phyloP scores from a whole-genome alignment of 768 basidiomycete genomes.

The Boletus pseudo-olivaceus region DNA sequence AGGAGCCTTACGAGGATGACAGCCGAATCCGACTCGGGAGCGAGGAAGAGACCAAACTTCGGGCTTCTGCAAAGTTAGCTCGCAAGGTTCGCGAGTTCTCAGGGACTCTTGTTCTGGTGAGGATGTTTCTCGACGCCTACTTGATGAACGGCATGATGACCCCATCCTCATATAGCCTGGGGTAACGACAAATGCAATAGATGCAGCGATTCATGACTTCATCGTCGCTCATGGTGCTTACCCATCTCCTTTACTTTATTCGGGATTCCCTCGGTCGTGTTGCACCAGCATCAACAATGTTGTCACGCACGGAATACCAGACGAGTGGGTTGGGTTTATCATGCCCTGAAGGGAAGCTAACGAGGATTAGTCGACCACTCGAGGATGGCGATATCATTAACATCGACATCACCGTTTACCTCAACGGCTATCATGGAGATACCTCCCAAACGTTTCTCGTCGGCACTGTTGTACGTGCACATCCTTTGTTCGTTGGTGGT shows the following conservation, averaged over 20 bases:
- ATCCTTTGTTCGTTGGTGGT: not conserved
- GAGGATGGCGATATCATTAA: constrained; percentile 85
- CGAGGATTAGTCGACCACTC: constrained; percentile 65
- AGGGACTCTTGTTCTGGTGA: constrained; percentile 50
- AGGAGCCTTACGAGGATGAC: constrained; percentile 20
- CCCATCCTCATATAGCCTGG: constrained; percentile 46
- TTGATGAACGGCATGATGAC: not conserved
- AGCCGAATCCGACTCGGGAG: constrained; percentile 49
- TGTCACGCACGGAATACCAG: constrained; percentile 85
- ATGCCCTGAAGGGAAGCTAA: not conserved
- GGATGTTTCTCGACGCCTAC: not conserved
- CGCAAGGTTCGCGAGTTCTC: constrained; percentile 54
- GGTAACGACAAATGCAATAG: constrained; percentile 72
- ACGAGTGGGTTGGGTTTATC: constrained; percentile 55
- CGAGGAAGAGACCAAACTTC: constrained; percentile 48
- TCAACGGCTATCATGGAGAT: constrained; percentile 87
- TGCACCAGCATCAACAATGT: constrained; percentile 83
- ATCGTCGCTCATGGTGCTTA: constrained; percentile 71
- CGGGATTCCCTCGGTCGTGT: constrained; percentile 47
- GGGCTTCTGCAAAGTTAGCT: constrained; percentile 55
- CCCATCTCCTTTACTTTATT: constrained; percentile 80
- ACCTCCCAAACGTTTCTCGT: constrained; percentile 83
- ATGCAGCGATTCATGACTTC: constrained; percentile 66
- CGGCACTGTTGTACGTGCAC: constrained; percentile 61
- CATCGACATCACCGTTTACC: constrained; percentile 81